These are phyloP conservation scores for Samsoniella hepiali DNA, from an alignment of 2,329 filamentous ascomycete species.

Conservation along the genomic window DNA sequence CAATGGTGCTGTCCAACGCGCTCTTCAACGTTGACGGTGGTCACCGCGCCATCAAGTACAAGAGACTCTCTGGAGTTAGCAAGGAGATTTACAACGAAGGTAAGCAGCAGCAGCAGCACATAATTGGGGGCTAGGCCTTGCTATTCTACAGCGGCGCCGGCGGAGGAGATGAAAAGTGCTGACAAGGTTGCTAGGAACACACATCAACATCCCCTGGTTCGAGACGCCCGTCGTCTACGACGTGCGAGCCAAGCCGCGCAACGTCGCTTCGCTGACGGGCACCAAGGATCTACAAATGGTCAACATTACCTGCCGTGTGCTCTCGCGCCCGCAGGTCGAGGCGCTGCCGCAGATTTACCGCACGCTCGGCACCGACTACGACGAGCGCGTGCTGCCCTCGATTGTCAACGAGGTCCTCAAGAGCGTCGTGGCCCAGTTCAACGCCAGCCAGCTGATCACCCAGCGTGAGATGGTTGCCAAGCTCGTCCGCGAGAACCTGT, in stretches of 20 bases:
- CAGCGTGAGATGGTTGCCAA: conserved; percentile 95
- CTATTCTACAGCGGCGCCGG: not conserved
- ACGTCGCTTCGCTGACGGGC: conserved; percentile 92
- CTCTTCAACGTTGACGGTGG: conserved; percentile 91
- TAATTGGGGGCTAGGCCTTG: not conserved
- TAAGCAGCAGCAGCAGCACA: conserved; percentile 34
- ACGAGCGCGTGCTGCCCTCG: conserved; percentile 92
- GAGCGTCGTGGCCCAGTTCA: conserved; percentile 98
- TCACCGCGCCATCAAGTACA: conserved; percentile 98
- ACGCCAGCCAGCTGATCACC: conserved; percentile 95
- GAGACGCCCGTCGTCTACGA: conserved; percentile 97
- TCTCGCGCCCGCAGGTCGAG: conserved; percentile 82
- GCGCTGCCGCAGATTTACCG: conserved; percentile 96
- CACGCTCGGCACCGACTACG: conserved; percentile 91
- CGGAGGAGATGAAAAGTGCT: not conserved
- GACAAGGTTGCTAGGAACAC: conserved; percentile 63
- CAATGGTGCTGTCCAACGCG: conserved; percentile 55
- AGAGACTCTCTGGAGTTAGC: conserved; percentile 84
- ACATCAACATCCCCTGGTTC: conserved; percentile 93
- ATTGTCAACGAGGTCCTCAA: conserved; percentile 99
- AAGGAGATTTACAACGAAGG: conserved; percentile 97
- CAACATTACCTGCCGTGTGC: conserved; percentile 99
- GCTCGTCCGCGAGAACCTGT: conserved; percentile 89
- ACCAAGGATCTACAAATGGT: conserved; percentile 99
- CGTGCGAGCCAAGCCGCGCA: conserved; percentile 94